phyloP scores from a whole-genome alignment of 2,329 filamentous ascomycete species.

The Phaeosphaeriaceae sp. region DNA sequence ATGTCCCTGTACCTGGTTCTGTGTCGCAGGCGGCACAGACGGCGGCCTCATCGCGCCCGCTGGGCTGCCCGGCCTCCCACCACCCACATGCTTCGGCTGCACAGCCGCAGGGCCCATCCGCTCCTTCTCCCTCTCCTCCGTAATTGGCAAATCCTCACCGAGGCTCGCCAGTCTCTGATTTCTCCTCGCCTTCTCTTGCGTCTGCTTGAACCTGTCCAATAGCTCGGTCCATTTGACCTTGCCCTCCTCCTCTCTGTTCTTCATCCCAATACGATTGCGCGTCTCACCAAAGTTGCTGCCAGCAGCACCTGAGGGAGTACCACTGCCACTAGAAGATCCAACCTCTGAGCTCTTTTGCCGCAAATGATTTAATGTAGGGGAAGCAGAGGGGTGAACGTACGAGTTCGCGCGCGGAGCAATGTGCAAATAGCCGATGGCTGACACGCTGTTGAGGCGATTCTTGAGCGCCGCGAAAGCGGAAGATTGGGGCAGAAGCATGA shows the following conservation, averaged over 20 bases:
- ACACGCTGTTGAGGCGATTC: conserved; percentile 95
- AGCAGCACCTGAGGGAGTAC: conserved; percentile 41
- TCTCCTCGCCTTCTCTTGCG: conserved; percentile 84
- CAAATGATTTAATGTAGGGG: conserved; percentile 48
- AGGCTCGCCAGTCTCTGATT: conserved; percentile 63
- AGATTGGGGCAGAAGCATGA: conserved; percentile 98
- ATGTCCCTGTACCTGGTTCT: conserved; percentile 32
- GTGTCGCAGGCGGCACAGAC: conserved; percentile 18
- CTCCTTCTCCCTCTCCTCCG: conserved; percentile 40
- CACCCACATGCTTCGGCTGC: conserved; percentile 29
- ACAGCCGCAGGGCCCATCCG: conserved; percentile 31
- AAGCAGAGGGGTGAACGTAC: conserved; percentile 63
- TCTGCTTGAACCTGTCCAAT: conserved; percentile 90
- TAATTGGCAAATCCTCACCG: conserved; percentile 37
- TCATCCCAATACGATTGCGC: conserved; percentile 52
- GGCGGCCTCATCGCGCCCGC: conserved; percentile 29
- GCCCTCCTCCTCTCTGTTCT: conserved; percentile 84
- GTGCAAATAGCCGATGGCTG: conserved; percentile 94
- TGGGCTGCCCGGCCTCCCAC: conserved; percentile 29
- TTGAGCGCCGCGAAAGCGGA: conserved; percentile 96
- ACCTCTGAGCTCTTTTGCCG: conserved; percentile 52
- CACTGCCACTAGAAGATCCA: conserved; percentile 38
- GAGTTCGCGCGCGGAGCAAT: conserved; percentile 75
- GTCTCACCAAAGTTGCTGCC: conserved; percentile 7
- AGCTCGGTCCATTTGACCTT: conserved; percentile 91